phyloP scores from a whole-genome alignment of 1,284 basidiomycete genomes.

The Dichomitus squalens region DNA sequence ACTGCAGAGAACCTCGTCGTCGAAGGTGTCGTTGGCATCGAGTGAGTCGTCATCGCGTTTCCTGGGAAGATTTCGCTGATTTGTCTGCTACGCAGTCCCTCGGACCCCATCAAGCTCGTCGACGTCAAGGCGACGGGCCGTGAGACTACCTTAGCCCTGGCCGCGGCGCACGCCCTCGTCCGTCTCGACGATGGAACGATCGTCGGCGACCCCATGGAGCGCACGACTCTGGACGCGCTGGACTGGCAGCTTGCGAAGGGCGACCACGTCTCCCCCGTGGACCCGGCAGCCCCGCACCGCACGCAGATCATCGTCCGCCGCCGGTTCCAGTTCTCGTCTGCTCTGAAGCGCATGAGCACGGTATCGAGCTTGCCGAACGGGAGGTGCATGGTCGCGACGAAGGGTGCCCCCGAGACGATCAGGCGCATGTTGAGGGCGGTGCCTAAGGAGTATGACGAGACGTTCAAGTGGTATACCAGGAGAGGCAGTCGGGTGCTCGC shows the following conservation, averaged over 20 bases:
- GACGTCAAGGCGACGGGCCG: conserved; percentile 76
- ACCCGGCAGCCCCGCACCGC: conserved; percentile 55
- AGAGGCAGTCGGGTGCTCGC: conserved; percentile 91
- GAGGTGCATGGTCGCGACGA: conserved; percentile 71
- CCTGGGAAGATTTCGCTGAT: conserved; percentile 2
- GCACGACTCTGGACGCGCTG: conserved; percentile 91
- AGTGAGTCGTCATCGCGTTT: conserved; percentile 53
- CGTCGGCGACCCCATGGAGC: conserved; percentile 99
- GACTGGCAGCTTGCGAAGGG: conserved; percentile 89
- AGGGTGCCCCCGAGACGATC: conserved; percentile 95
- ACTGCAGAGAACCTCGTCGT: conserved; percentile 94
- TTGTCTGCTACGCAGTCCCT: conserved; percentile 41
- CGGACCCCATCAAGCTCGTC: conserved; percentile 69
- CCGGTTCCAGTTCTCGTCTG: conserved; percentile 95
- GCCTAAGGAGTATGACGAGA: conserved; percentile 85
- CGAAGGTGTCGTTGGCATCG: conserved; percentile 87
- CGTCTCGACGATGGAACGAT: conserved; percentile 90
- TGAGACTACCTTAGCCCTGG: conserved; percentile 87
- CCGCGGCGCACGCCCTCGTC: conserved; percentile 94
- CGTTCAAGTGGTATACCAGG: conserved; percentile 91
- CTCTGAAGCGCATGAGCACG: conserved; percentile 95
- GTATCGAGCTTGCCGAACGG: conserved; percentile 73
- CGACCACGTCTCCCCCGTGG: conserved; percentile 70
- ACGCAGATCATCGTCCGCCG: conserved; percentile 76
- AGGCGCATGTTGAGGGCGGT: conserved; percentile 79